A percentile compares a stretch with the other conserved stretches of the same genome.
Evolutionary conservation across 2,329 filamentous ascomycete species (phyloP).

Genomic region (Escovopsis sp.): DNA sequence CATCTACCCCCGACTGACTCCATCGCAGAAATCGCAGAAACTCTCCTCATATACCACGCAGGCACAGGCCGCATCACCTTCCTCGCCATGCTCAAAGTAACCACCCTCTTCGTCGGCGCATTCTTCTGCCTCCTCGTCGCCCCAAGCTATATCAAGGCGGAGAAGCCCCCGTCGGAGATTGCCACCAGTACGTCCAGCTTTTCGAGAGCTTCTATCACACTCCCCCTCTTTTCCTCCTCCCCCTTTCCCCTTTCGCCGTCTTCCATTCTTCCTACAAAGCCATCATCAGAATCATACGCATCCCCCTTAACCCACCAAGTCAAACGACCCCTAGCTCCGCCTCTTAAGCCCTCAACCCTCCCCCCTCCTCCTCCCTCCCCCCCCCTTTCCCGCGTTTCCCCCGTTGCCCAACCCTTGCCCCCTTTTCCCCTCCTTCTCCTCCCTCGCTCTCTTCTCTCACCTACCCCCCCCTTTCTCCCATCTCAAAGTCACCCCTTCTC

Average conservation of each 20-base stretch:
- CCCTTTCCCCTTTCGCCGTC: not conserved
- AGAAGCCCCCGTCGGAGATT: slow-evolving; percentile 20
- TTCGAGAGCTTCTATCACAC: not conserved
- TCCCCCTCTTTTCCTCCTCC: not conserved
- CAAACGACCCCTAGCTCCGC: no score
- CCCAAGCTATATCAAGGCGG: slow-evolving; percentile 37
- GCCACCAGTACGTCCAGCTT: slow-evolving; percentile 22
- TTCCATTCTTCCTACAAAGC: no score
- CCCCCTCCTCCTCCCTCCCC: not conserved
- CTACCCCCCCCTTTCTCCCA: not conserved
- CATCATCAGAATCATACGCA: no score
- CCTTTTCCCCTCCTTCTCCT: not conserved
- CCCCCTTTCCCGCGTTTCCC: not conserved
- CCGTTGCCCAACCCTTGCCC: not conserved
- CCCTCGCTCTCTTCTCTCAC: not conserved
- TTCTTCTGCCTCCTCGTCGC: slow-evolving; percentile 50
- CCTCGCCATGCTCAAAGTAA: slow-evolving; percentile 55
- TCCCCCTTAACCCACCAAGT: no score
- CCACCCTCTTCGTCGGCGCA: slow-evolving; percentile 51
- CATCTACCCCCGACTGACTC: no score
- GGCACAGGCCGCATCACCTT: slow-evolving; percentile 52
- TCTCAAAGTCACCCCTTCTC: no score
- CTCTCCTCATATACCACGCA: slow-evolving; percentile 59
- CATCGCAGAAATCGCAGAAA: slow-evolving; percentile 34
- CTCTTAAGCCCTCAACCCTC: no score